Evolutionary conservation across 2,329 filamentous ascomycete genomes (phyloP).

Genomic region (Penicillium sp.): DNA sequence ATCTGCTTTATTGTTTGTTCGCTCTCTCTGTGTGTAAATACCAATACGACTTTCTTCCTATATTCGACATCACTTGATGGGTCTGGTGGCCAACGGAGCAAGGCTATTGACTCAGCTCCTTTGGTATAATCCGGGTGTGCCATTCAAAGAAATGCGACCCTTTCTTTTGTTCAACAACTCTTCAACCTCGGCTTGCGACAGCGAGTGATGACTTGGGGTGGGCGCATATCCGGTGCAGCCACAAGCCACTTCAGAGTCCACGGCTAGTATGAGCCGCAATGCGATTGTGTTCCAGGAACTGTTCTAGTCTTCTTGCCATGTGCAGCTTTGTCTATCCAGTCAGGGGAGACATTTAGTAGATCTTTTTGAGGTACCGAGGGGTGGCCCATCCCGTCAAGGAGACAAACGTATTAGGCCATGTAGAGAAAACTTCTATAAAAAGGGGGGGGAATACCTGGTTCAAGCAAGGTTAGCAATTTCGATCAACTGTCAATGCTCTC

Average conservation of each 20-base stretch:
- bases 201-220: neutral
- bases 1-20: conserved; percentile 27
- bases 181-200: neutral
- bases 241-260: neutral
- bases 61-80: conserved; percentile 36
- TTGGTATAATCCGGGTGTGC: conserved; percentile 19
- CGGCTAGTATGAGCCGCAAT: no score
- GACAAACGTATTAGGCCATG: no score
- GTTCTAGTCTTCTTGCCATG: no score
- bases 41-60: conserved; percentile 40
- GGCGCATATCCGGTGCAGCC: neutral
- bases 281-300: no score
- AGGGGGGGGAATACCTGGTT: no score
- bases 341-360: no score
- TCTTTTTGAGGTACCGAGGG: no score
- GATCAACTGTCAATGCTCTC: no score
- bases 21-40: conserved; percentile 41
- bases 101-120: conserved; percentile 15
- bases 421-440: no score
- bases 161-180: neutral
- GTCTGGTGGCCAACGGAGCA: conserved; percentile 25
- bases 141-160: conserved; percentile 16
- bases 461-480: no score
- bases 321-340: no score
- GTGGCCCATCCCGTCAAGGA: no score